A percentile compares a stretch with the other conserved stretches of the same genome.
phyloP scores from a whole-genome alignment of 805 yeast species.

The Wilhelminamyces savonicus region DNA sequence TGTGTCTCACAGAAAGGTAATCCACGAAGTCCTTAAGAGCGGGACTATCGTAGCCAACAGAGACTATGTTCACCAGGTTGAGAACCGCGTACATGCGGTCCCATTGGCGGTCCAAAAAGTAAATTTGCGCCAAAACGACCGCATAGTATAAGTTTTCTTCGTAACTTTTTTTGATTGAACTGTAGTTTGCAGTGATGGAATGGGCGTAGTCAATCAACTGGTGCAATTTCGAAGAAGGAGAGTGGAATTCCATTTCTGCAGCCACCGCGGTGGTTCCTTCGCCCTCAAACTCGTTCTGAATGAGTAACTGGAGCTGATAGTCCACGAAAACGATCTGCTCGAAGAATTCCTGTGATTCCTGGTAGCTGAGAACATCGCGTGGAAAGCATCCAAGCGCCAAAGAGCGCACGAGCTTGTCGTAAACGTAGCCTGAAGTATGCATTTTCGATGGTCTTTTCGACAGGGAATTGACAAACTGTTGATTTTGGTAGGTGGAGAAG shows the following conservation, averaged over 20 bases:
- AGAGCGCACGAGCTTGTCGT: constrained; percentile 19
- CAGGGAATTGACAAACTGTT: too few relatives aligned
- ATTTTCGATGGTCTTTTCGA: constrained; percentile 8
- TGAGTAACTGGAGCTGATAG: constrained; percentile 27
- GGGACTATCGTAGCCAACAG: too few relatives aligned
- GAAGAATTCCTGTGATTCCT: constrained; percentile 27
- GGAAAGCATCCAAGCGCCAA: constrained; percentile 35
- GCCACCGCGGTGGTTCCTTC: too few relatives aligned
- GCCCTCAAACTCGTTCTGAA: constrained; percentile 23
- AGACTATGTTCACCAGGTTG: constrained; percentile 5
- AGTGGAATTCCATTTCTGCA: too few relatives aligned
- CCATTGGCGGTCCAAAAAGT: constrained; percentile 18
- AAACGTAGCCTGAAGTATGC: constrained; percentile 19
- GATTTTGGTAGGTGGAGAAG: too few relatives aligned
- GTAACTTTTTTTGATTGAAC: constrained; percentile 13
- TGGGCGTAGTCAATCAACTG: constrained; percentile 21
- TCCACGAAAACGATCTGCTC: constrained; percentile 31
- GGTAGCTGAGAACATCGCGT: constrained; percentile 22
- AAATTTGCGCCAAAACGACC: constrained; percentile 29
- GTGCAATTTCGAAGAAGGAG: constrained; percentile 13
- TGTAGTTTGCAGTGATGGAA: constrained; percentile 20
- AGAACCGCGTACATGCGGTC: constrained; percentile 13
- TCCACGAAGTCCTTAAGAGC: constrained; percentile 17
- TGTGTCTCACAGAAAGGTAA: constrained; percentile 27
- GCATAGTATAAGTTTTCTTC: constrained; percentile 28